Conservation (phyloP, 371 early-diverging fungal species). For the Mortierella sp. region DNA sequence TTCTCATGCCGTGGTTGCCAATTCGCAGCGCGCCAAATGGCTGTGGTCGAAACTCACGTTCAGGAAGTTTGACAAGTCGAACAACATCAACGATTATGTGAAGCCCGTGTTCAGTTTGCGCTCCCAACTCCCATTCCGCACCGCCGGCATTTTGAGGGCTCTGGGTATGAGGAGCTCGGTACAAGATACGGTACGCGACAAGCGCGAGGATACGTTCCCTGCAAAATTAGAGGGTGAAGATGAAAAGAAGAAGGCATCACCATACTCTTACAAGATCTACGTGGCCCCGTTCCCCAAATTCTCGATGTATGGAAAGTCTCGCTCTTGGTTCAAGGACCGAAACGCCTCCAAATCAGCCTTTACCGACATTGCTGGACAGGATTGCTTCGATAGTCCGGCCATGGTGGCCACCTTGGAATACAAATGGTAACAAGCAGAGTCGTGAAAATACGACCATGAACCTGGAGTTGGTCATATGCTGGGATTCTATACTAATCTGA, state of each 20-base stretch:
- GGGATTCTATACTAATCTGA: too few relatives aligned
- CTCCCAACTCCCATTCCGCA: constrained; percentile 45
- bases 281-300: constrained; percentile 53
- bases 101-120: constrained; percentile 45
- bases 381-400: constrained; percentile 52
- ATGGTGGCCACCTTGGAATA: constrained; percentile 48
- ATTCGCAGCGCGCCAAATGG: constrained; percentile 22
- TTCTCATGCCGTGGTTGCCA: constrained; percentile 48
- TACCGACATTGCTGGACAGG: constrained; percentile 43
- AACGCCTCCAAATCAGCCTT: constrained; percentile 37
- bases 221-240: constrained; percentile 17
- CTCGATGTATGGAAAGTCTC: constrained; percentile 48
- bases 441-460: background rate
- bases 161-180: constrained; percentile 26
- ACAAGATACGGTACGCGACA: too few relatives aligned
- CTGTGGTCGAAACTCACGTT: constrained; percentile 27
- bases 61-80: constrained; percentile 46
- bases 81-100: constrained; percentile 36
- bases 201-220: constrained; percentile 26
- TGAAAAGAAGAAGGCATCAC: constrained; percentile 16
- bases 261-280: constrained; percentile 48
- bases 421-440: constrained; percentile 51
- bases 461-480: too few relatives aligned
- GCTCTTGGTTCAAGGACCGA: constrained; percentile 26
- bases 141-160: constrained; percentile 14